Evolutionary conservation across 2,329 filamentous ascomycete genomes (phyloP), one percentile per base, ranked within the genome.

Genomic region (Colletotrichum musae): DNA sequence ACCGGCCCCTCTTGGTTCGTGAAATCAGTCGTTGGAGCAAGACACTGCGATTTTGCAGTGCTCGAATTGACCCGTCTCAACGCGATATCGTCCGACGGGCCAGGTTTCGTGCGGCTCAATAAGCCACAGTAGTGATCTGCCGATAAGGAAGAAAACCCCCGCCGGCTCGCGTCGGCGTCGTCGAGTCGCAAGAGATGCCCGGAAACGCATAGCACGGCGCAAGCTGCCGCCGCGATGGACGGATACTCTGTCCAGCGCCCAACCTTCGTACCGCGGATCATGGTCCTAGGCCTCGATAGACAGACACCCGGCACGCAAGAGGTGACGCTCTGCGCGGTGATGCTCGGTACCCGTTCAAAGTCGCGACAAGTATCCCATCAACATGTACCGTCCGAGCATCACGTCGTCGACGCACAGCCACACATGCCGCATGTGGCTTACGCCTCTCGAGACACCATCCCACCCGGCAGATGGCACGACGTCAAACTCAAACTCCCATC

Each of bases 41-140:
- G 28, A 32, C 28, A 32, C 28, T 32, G 28, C 28, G 28, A 32
- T 32, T 32, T 32, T 32, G 28, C 28, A 32, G 28, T 32, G 28
- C 28, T 45, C 7, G 18, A 18, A 18, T 18, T 18, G 18, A 18
- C 18, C 18, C 47, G 26, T 56, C 60, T 48, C 43, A 47, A 56
- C 36, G 21, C 56, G 51, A 63, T 18, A 26, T 48, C 51, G 48
- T 62, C 51, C 48, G 60, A 63, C 50, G n/a, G 50, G 26, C 24
- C 39, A 56, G 60, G 50, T 56, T 48, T 63, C 50, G 60, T 56
- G 39, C 41, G 51, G 51, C 51, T 63, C 58, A 52, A 45, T 16
- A 24, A 32, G 28, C 6, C 28, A 24, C 18, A 18, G 18, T 18
- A 32, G 50, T 41, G 9, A 39, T 50, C 32, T 32, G 36, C 16